phyloP scores from a whole-genome alignment of 169 alveolate species.

The Cryptosporidium baileyi region DNA sequence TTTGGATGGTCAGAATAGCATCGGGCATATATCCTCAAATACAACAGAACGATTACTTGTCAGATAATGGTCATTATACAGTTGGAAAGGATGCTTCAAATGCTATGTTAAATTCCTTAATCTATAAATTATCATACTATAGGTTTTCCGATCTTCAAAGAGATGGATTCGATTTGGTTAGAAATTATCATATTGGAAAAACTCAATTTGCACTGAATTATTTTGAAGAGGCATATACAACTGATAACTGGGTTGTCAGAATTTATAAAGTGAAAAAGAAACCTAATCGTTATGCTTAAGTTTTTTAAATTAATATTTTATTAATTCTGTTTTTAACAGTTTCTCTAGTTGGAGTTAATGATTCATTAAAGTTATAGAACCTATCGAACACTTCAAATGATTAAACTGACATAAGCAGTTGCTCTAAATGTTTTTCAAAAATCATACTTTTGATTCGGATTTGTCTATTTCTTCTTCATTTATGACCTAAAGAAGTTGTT shows the following conservation, averaged over 20 bases:
- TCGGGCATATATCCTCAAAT: slow-evolving; percentile 92
- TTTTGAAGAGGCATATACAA: slow-evolving; percentile 95
- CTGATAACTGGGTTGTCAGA: slow-evolving; percentile 96
- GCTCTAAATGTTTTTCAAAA: slow-evolving; percentile 1
- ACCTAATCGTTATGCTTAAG: slow-evolving; percentile 14
- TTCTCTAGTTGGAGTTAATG: background rate
- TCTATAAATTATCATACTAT: slow-evolving; percentile 92
- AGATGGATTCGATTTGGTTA: slow-evolving; percentile 92
- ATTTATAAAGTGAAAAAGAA: slow-evolving; percentile 86
- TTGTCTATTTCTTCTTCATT: slow-evolving; percentile 52
- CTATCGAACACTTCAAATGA: background rate
- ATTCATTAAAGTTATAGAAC: background rate
- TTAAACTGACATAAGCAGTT: slow-evolving; percentile 5
- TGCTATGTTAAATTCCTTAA: slow-evolving; percentile 88
- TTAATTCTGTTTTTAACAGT: background rate
- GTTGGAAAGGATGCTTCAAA: slow-evolving; percentile 90
- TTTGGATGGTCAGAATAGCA: slow-evolving; percentile 98
- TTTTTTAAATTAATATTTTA: background rate
- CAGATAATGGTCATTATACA: slow-evolving; percentile 78
- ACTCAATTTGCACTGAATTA: slow-evolving; percentile 83
- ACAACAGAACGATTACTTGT: slow-evolving; percentile 83
- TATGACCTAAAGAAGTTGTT: slow-evolving; percentile 20
- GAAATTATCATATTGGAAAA: slow-evolving; percentile 78
- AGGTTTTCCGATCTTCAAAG: slow-evolving; percentile 87
- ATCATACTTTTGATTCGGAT: slow-evolving; percentile 20